Percentiles rank a stretch among this genome's conserved stretches.
phyloP scores from a whole-genome alignment of 371 early-diverging fungal genomes.

The Haplosporangium sp. region DNA sequence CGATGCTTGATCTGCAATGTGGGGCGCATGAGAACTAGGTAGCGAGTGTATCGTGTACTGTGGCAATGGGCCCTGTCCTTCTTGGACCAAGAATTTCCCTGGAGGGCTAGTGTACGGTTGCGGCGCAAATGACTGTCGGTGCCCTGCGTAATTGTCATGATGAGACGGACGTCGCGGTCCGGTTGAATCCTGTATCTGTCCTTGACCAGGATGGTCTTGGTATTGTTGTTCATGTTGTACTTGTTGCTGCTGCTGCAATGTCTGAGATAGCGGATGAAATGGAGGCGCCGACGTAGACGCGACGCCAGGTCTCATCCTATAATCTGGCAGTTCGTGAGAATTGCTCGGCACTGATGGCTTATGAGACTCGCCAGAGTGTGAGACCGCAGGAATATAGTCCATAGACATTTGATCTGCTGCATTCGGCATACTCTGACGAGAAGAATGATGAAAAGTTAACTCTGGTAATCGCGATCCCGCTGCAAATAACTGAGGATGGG shows the following conservation, averaged over 20 bases:
- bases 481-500: conserved; percentile 6
- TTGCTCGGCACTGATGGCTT: not conserved
- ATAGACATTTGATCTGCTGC: not conserved
- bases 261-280: conserved; percentile 8
- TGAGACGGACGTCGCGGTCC: conserved; percentile 1
- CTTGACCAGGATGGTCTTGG: not conserved
- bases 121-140: not conserved
- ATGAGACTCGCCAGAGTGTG: conserved; percentile 5
- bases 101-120: not conserved
- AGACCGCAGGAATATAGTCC: not conserved
- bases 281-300: conserved; percentile 1
- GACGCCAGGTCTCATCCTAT: conserved; percentile 1
- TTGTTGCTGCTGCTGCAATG: conserved; percentile 1
- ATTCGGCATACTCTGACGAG: conserved; percentile 8
- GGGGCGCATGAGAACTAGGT: not conserved
- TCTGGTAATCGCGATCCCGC: not conserved
- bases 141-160: conserved; percentile 7
- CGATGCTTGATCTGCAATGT: not conserved
- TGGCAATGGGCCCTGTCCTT: not conserved
- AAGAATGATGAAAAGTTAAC: not conserved
- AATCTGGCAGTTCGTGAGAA: conserved; percentile 12
- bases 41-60: not conserved
- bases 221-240: conserved; percentile 3
- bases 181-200: not conserved
- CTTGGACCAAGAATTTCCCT: conserved; percentile 1